Percentiles rank a stretch among this genome's conserved stretches.
Evolutionary conservation across 2,329 filamentous ascomycete genomes (phyloP).

Genomic region (Dothideomycetidae sp.): DNA sequence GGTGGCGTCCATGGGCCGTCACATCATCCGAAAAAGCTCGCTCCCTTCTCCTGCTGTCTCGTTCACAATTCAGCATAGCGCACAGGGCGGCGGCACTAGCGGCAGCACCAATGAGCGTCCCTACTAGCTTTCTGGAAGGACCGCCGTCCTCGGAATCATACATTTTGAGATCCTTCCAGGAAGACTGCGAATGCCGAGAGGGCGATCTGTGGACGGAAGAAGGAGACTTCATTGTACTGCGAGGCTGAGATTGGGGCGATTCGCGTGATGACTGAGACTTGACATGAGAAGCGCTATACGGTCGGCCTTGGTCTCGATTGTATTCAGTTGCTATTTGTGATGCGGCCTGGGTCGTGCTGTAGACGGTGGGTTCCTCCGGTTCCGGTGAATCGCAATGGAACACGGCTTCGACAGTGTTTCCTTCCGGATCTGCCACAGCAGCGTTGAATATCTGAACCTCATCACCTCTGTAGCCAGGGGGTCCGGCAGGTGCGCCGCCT

Average conservation of each 20-base stretch:
- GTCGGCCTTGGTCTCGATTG: conserved; percentile 13
- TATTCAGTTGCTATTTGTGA: conserved; percentile 15
- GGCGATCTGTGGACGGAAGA: background rate
- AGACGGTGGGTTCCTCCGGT: conserved; percentile 18
- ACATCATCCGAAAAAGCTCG: conserved; percentile 22
- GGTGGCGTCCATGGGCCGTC: background rate
- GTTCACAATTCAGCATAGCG: conserved; percentile 51
- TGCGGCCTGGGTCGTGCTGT: conserved; percentile 14
- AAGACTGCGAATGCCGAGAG: background rate
- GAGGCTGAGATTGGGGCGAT: background rate
- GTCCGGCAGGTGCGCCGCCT: conserved; percentile 43
- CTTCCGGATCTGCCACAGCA: conserved; percentile 61
- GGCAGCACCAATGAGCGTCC: conserved; percentile 64
- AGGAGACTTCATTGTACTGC: background rate
- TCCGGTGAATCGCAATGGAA: too few species aligned
- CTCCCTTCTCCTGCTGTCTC: conserved; percentile 32
- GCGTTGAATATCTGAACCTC: conserved; percentile 46
- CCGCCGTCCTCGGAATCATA: conserved; percentile 5
- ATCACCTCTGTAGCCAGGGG: conserved; percentile 39
- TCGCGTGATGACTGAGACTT: conserved; percentile 1
- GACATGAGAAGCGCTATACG: conserved; percentile 6
- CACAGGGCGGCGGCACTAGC: conserved; percentile 67
- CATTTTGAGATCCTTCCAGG: background rate
- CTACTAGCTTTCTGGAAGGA: conserved; percentile 33
- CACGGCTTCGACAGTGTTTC: conserved; percentile 70